A percentile compares a stretch with the other conserved stretches of the same genome.
phyloP scores from a whole-genome alignment of 805 yeast genomes.

The Lipomyces kockii region DNA sequence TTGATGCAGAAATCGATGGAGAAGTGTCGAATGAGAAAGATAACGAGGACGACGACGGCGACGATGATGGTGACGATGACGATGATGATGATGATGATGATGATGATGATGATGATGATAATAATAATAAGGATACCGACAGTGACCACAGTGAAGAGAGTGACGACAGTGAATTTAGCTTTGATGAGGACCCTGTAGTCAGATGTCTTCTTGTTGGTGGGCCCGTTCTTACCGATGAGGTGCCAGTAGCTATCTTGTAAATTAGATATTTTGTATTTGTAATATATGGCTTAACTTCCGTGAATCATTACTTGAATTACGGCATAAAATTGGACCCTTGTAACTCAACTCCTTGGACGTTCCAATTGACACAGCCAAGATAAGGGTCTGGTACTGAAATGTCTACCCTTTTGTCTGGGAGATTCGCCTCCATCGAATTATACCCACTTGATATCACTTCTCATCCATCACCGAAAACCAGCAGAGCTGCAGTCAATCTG shows the following conservation, averaged over 20 bases:
- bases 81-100: slow-evolving; percentile 1
- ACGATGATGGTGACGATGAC: slow-evolving; percentile 8
- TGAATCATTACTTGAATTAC: no score
- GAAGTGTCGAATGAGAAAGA: slow-evolving; percentile 30
- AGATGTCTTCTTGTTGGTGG: neutral
- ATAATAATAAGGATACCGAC: slow-evolving; percentile 1
- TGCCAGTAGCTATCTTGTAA: neutral
- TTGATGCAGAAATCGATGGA: slow-evolving; percentile 25
- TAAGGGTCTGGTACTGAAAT: neutral
- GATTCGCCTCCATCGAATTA: no score
- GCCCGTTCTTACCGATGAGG: neutral
- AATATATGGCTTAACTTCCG: neutral
- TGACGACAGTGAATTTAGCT: neutral
- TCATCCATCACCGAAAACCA: no score
- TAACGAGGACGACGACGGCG: neutral
- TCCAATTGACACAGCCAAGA: no score
- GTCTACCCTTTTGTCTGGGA: no score
- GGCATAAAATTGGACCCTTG: no score
- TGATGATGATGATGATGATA: slow-evolving; percentile 7
- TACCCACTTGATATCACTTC: no score
- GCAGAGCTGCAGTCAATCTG: neutral
- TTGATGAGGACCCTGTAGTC: neutral
- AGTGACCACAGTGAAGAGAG: slow-evolving; percentile 1
- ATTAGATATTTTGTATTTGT: neutral
- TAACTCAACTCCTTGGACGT: no score